A percentile compares a stretch with the other conserved stretches of the same genome.
Conservation (phyloP, 2,329 filamentous ascomycete species). For the Ustulina deusta region DNA sequence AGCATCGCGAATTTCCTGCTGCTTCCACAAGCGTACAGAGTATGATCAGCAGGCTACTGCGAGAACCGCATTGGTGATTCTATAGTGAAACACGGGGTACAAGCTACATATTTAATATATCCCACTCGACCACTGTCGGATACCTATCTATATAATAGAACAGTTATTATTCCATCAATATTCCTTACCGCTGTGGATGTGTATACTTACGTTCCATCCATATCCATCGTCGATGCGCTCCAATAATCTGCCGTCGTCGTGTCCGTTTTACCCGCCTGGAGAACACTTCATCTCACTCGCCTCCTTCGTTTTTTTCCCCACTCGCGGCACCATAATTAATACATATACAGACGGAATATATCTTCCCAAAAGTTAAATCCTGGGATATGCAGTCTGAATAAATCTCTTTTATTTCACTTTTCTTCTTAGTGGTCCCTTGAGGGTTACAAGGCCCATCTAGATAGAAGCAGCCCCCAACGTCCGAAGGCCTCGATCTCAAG, state of each 20-base stretch:
- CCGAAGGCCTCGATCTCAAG: not conserved
- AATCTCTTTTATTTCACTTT: not conserved
- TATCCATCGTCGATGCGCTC: conserved; percentile 29
- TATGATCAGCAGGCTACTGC: not conserved
- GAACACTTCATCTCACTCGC: not conserved
- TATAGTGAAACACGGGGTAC: not conserved
- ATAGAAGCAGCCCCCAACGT: not conserved
- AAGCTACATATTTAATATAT: conserved; percentile 30
- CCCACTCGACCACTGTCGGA: not conserved
- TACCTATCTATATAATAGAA: conserved; percentile 16
- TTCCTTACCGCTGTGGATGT: conserved; percentile 17
- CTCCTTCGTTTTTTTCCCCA: not conserved
- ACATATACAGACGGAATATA: not conserved
- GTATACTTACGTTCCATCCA: conserved; percentile 5
- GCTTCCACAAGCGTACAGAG: not conserved
- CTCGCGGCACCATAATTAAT: not conserved
- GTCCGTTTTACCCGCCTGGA: conserved; percentile 30
- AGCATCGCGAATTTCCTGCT: conserved; percentile 23
- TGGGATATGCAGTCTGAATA: not conserved
- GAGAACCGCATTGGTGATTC: not conserved
- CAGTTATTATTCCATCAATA: conserved; percentile 16
- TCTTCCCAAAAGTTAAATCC: not conserved
- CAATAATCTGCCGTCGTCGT: conserved; percentile 24
- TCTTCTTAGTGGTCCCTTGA: not conserved
- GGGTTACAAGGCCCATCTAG: not conserved